Evolutionary conservation across 2,329 filamentous ascomycete genomes (phyloP).

Genomic region (Fusarium goolgardi): DNA sequence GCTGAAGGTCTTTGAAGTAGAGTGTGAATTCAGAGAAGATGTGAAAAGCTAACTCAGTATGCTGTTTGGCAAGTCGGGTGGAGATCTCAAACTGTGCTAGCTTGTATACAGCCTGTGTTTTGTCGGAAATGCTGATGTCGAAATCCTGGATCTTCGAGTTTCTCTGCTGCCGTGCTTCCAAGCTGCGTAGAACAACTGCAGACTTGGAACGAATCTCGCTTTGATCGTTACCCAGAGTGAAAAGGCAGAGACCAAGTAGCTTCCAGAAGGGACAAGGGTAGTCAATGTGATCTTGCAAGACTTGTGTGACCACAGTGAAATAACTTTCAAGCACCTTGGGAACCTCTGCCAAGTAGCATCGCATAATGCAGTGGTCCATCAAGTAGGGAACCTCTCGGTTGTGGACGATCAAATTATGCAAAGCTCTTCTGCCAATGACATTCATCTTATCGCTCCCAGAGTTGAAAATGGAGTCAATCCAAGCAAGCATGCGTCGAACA

Average conservation of each 20-base stretch:
- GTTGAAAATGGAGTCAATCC: conserved; percentile 96
- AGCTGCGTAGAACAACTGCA: conserved; percentile 78
- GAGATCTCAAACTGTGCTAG: conserved; percentile 97
- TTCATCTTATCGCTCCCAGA: conserved; percentile 93
- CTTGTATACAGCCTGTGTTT: conserved; percentile 98
- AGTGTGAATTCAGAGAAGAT: conserved; percentile 96
- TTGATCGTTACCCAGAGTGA: conserved; percentile 91
- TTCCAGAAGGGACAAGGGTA: conserved; percentile 92
- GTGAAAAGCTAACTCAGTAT: conserved; percentile 88
- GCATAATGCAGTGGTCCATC: conserved; percentile 88
- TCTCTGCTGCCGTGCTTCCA: conserved; percentile 82
- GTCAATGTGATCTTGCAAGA: conserved; percentile 84
- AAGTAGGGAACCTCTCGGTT: conserved; percentile 89
- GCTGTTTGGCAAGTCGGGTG: conserved; percentile 86
- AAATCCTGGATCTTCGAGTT: conserved; percentile 96
- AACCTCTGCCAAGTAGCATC: conserved; percentile 86
- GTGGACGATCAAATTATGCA: conserved; percentile 89
- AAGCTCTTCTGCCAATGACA: conserved; percentile 84
- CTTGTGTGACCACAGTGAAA: conserved; percentile 90
- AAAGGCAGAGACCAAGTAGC: conserved; percentile 86
- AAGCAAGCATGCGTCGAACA: conserved; percentile 88
- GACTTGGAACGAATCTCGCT: conserved; percentile 91
- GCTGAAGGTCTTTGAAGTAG: conserved; percentile 88
- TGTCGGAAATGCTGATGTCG: conserved; percentile 98
- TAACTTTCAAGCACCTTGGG: conserved; percentile 93